Evolutionary conservation across 2,329 filamentous ascomycete genomes (phyloP), one percentile per base, ranked within the genome.

Genomic region (Coniochaeta hoffmannii): DNA sequence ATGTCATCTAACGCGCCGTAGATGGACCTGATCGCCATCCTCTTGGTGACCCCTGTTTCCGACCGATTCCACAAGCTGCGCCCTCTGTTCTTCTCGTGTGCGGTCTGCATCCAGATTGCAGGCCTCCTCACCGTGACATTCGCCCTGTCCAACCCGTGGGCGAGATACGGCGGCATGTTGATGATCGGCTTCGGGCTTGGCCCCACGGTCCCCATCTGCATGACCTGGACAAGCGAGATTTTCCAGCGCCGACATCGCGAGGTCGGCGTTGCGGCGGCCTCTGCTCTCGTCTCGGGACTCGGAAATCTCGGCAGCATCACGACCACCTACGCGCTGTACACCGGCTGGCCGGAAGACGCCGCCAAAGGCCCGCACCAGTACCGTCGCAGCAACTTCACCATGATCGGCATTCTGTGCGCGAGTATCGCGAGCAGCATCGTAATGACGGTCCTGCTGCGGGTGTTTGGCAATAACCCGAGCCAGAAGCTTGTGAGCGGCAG

Each of bases 211-310:
- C 91, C 91, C 11, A 93, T 93, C 65, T 93, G 89, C 69, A 96
- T 96, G 91, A 87, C 90, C 34, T 96, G 91, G 91, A 90, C 89
- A 31, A 89, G 85, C 59, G 89, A 96, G 71, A 87, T 96, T 65
- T 96, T 96, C 76, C 90, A 96, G 72, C 81, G 82, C 31, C 87
- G 91, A 12, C 91, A 96, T 66, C 90, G 91, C 50, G 91, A 96
- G 70, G 89, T 96, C 22, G 91, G 91, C 55, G 90, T 96, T 7
- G 91, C 91, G 4, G 88, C 91, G 14, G 90, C 91, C 0, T 85
- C 88, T 1, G 91, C 91, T 2, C 77, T 96, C 11, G 91, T 96
- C 1, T 94, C 89, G 0, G 91, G 91, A 1, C 77, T 95, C 36
- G 91, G 91, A 0, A 96, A 96, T 65, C 75, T 95, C 17, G 91